Percentiles rank a stretch among this genome's conserved stretches.
Conservation (phyloP, 2,329 filamentous ascomycete species). For the Metarhizium humberi region DNA sequence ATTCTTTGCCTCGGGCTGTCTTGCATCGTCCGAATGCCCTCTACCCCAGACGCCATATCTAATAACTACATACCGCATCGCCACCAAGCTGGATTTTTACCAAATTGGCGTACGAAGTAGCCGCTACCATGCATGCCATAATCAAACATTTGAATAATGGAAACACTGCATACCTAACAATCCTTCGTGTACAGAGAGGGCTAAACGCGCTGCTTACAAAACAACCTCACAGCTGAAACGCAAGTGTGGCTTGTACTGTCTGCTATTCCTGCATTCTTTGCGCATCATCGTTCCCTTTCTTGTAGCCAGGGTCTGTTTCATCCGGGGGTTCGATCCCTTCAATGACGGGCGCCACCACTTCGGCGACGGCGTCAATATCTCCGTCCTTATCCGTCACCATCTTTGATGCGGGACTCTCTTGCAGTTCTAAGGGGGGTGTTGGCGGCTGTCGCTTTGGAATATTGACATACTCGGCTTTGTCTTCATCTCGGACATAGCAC, state of each 20-base stretch:
- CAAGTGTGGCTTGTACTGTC: not conserved
- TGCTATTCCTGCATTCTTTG: not conserved
- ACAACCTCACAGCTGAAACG: not conserved
- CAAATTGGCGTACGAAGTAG: not conserved
- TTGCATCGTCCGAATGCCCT: not conserved
- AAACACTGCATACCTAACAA: not conserved
- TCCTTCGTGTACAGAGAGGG: not conserved
- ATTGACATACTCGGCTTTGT: slow-evolving; percentile 44
- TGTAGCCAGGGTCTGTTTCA: not conserved
- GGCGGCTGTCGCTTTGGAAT: slow-evolving; percentile 30
- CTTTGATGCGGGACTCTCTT: slow-evolving; percentile 2
- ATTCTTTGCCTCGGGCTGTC: not conserved
- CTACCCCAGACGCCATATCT: not conserved
- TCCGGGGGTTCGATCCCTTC: not conserved
- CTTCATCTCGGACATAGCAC: slow-evolving; percentile 67
- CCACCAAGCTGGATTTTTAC: not conserved
- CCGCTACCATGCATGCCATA: not conserved
- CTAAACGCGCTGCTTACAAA: not conserved
- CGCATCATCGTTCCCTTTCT: not conserved
- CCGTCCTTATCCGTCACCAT: slow-evolving; percentile 14
- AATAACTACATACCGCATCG: not conserved
- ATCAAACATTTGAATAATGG: not conserved
- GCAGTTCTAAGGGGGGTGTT: slow-evolving; percentile 4
- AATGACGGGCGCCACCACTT: not conserved
- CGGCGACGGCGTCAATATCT: slow-evolving; percentile 11